Evolutionary conservation across 352 stramenopile genomes (phyloP).

Genomic region (Phytophthora brassicae): DNA sequence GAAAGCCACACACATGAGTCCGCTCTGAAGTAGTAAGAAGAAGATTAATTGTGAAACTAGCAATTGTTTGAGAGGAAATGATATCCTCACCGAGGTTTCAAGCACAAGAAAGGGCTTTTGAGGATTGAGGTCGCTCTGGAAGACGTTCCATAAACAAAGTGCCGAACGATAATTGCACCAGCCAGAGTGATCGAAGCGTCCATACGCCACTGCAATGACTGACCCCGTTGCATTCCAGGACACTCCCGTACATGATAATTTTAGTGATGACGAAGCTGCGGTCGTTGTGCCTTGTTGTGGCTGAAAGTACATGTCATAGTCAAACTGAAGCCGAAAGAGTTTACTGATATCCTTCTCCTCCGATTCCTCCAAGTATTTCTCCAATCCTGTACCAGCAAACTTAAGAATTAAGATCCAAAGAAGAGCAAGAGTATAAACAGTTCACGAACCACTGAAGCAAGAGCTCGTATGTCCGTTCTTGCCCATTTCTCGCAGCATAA

Average conservation of each 20-base stretch:
- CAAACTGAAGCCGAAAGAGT: conserved; percentile 63
- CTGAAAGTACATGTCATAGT: conserved; percentile 75
- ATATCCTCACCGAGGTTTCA: conserved; percentile 62
- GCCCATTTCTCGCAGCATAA: conserved; percentile 67
- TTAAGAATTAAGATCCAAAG: background rate
- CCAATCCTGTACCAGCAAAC: conserved; percentile 38
- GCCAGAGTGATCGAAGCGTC: conserved; percentile 80
- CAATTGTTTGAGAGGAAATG: background rate
- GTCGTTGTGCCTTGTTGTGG: conserved; percentile 25
- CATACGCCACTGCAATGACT: conserved; percentile 81
- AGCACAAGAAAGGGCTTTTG: conserved; percentile 68
- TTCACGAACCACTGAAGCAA: conserved; percentile 43
- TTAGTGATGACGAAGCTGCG: conserved; percentile 31
- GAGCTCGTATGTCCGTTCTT: conserved; percentile 41
- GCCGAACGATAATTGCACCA: conserved; percentile 89
- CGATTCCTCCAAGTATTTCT: conserved; percentile 58
- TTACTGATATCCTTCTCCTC: conserved; percentile 69
- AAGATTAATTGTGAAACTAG: background rate
- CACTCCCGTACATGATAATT: conserved; percentile 81
- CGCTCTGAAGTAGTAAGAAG: conserved; percentile 43
- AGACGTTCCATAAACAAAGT: conserved; percentile 86
- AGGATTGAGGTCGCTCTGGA: conserved; percentile 73
- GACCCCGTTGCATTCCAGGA: conserved; percentile 88
- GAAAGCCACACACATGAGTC: conserved; percentile 86
- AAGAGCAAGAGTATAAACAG: background rate